phyloP scores from a whole-genome alignment of 202 grass and related monocot genomes.

The Dendrocalamus latiflorus region DNA sequence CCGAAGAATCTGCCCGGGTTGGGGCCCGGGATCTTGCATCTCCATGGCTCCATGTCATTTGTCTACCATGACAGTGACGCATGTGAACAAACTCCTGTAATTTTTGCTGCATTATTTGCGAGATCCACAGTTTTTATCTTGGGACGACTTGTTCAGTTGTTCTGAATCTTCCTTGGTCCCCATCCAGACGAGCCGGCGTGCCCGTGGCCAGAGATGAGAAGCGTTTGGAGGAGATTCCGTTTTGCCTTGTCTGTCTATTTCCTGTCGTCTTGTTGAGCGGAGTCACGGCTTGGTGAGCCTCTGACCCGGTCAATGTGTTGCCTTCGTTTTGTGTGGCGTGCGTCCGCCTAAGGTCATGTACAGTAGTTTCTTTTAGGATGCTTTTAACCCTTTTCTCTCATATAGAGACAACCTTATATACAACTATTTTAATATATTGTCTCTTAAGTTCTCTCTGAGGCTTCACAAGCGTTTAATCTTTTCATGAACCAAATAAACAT shows the following conservation, averaged over 20 bases:
- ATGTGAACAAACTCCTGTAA: not conserved
- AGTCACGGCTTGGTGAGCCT: not conserved
- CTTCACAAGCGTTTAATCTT: too few species aligned
- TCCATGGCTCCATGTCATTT: not conserved
- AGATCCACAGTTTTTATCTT: not conserved
- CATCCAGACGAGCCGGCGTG: not conserved
- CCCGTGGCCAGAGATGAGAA: not conserved
- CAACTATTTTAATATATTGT: too few species aligned
- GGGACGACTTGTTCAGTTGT: not conserved
- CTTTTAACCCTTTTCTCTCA: too few species aligned
- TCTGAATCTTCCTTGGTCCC: conserved; percentile 31
- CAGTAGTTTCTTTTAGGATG: too few species aligned
- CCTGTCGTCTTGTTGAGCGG: not conserved
- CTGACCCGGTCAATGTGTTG: not conserved
- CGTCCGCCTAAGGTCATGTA: too few species aligned
- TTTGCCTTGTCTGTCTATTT: too few species aligned
- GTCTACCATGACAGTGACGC: conserved; percentile 1
- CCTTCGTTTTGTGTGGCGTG: not conserved
- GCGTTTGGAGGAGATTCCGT: not conserved
- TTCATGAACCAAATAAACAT: too few species aligned
- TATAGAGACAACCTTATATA: too few species aligned
- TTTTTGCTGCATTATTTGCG: conserved; percentile 13
- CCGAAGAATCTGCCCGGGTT: conserved; percentile 26
- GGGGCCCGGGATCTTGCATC: conserved; percentile 47
- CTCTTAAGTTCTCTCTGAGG: too few species aligned